Evolutionary conservation across 2,329 filamentous ascomycete genomes (phyloP), one percentile per base, ranked within the genome.

Genomic region (Monosporascus ibericus): DNA sequence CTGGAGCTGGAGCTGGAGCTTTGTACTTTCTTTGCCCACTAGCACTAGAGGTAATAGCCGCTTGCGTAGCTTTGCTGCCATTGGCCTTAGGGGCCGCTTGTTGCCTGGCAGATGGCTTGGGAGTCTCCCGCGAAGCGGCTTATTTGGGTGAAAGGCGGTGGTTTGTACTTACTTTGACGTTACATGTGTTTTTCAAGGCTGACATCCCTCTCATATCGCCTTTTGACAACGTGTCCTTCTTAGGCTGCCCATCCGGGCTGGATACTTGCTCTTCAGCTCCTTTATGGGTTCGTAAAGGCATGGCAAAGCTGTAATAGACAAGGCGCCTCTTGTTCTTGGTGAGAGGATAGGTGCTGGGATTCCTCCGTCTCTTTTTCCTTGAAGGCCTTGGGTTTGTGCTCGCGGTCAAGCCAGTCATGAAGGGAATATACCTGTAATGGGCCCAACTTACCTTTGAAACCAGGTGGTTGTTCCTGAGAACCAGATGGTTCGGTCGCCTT

Each of bases 361-460:
- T 76, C 73, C 18, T 73, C 73, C 1, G 65, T 55, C 49, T 75
- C 74, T 15, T 49, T 55, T 52, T 76, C 71, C 0, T 46, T 50
- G 50, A 74, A 75, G 1, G 49, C 11, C 3, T 49, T 39, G 1
- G 60, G 53, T 0, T 14, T 30, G 0, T 9, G 42, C 49, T 72
- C 70, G 7, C 60, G 60, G 0, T 34, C 27, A 6, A 67, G 6
- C 65, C 70, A 69, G 65, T 65, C 69, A 3, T 47, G 25, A 24
- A 72, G 58, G 1, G 69, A 68, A 18, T 56, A 47, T 14, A 40
- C 30, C 49, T 71, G 70, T 6, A 58, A 57, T 0, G 36, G 2
- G 17, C 50, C 22, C 22, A 68, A 54, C 1, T 24, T 11, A 1
- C 34, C 9, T 3, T 44, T 48, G 42, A 57, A 46, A 37, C 52